A percentile compares a stretch with the other conserved stretches of the same genome.
phyloP scores from a whole-genome alignment of 2,329 filamentous ascomycete species.

The Aspergillus tanneri region DNA sequence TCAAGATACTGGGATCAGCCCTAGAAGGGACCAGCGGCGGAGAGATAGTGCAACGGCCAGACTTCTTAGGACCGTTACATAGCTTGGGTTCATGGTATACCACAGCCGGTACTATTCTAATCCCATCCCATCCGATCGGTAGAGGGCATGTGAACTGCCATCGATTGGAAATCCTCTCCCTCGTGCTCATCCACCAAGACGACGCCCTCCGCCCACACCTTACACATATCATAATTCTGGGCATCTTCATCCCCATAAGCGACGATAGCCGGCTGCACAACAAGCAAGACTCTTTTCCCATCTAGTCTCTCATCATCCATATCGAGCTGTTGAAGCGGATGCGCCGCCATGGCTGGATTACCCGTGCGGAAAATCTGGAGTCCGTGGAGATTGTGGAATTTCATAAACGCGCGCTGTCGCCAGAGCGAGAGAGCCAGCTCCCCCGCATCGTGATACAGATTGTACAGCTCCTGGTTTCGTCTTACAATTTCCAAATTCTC shows the following conservation, averaged over 20 bases:
- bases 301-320: slow-evolving; percentile 20
- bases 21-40: no score
- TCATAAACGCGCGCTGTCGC: slow-evolving; percentile 20
- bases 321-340: slow-evolving; percentile 22
- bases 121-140: no score
- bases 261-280: slow-evolving; percentile 23
- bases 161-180: not conserved
- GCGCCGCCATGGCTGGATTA: slow-evolving; percentile 15
- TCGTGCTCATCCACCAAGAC: slow-evolving; percentile 17
- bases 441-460: slow-evolving; percentile 13
- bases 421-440: slow-evolving; percentile 19
- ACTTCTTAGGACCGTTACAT: no score
- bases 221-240: slow-evolving; percentile 21
- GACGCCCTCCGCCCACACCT: slow-evolving; percentile 23
- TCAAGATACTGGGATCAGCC: no score
- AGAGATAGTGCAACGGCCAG: no score
- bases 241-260: slow-evolving; percentile 24
- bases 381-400: not conserved
- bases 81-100: no score
- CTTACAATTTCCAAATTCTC: not conserved
- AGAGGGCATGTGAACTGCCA: no score
- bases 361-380: not conserved
- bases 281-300: slow-evolving; percentile 13
- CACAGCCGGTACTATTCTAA: no score
- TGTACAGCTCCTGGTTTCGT: slow-evolving; percentile 1